Conservation (phyloP, 768 basidiomycete genomes). For the Boletus subparvulus region DNA sequence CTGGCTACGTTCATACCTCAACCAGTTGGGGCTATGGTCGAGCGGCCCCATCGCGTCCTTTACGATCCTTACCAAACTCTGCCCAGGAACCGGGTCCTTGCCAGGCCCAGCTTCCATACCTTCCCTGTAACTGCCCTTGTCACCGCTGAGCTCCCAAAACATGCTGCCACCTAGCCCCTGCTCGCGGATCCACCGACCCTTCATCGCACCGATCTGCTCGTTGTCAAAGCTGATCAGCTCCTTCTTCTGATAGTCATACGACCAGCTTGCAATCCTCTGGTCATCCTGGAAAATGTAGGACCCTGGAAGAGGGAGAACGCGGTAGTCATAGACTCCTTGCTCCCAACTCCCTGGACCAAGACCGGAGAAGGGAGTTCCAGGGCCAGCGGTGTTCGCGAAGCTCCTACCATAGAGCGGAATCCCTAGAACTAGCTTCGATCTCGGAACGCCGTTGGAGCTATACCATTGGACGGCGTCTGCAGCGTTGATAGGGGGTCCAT, state of each 20-base stretch:
- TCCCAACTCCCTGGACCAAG: slow-evolving; percentile 92
- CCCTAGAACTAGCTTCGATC: slow-evolving; percentile 83
- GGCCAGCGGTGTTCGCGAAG: slow-evolving; percentile 83
- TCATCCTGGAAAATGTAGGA: slow-evolving; percentile 67
- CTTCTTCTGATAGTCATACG: slow-evolving; percentile 67
- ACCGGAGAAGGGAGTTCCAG: slow-evolving; percentile 76
- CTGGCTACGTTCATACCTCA: slow-evolving; percentile 71
- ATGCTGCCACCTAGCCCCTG: slow-evolving; percentile 87
- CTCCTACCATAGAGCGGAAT: slow-evolving; percentile 93
- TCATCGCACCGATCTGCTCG: slow-evolving; percentile 64
- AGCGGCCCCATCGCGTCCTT: slow-evolving; percentile 77
- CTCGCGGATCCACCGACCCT: slow-evolving; percentile 77
- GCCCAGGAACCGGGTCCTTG: slow-evolving; percentile 69
- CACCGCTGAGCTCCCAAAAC: slow-evolving; percentile 92
- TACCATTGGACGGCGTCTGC: slow-evolving; percentile 71
- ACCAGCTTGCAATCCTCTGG: slow-evolving; percentile 73
- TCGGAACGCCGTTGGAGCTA: slow-evolving; percentile 63
- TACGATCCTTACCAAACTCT: slow-evolving; percentile 70
- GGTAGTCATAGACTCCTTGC: slow-evolving; percentile 88
- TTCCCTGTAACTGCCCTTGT: slow-evolving; percentile 66
- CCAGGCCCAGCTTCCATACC: slow-evolving; percentile 75
- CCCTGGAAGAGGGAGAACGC: slow-evolving; percentile 77
- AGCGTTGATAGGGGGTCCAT: slow-evolving; percentile 62
- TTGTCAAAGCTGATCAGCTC: slow-evolving; percentile 87
- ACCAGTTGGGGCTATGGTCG: slow-evolving; percentile 76